These are phyloP conservation scores for Epichloe uncinata DNA, from an alignment of 2,329 filamentous ascomycete species.

Conservation along the genomic window DNA sequence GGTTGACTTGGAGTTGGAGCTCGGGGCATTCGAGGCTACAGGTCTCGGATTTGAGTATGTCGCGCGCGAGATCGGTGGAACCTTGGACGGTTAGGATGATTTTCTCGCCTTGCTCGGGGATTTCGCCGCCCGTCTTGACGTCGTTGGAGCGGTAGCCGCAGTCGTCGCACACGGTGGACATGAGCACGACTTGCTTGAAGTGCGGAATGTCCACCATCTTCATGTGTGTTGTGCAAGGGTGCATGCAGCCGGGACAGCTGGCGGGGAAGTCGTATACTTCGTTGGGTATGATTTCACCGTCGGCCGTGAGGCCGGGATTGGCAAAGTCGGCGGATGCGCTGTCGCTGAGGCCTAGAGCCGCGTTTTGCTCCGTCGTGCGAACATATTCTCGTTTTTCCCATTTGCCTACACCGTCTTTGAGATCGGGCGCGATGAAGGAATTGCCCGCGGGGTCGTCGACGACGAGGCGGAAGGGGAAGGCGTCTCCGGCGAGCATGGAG, in stretches of 20 bases:
- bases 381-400: constrained; percentile 78
- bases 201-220: constrained; percentile 97
- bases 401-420: constrained; percentile 68
- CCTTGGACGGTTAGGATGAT: constrained; percentile 65
- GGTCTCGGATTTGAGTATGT: constrained; percentile 93
- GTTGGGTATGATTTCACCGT: constrained; percentile 79
- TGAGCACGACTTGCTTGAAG: constrained; percentile 94
- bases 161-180: constrained; percentile 82
- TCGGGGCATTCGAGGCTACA: constrained; percentile 81
- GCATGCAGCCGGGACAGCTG: constrained; percentile 81
- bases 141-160: constrained; percentile 95
- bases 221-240: constrained; percentile 83
- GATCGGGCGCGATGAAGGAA: constrained; percentile 86
- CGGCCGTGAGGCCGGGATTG: constrained; percentile 35
- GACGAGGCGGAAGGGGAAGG: constrained; percentile 77
- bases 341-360: constrained; percentile 61
- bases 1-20: constrained; percentile 74
- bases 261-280: constrained; percentile 90
- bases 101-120: constrained; percentile 73
- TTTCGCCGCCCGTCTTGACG: constrained; percentile 90
- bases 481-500: constrained; percentile 63
- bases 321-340: constrained; percentile 39
- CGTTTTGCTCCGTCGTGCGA: constrained; percentile 77
- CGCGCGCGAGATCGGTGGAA: constrained; percentile 64
- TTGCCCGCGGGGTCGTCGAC: constrained; percentile 91